phyloP scores from a whole-genome alignment of 208 protist species.

The Leishmania major region DNA sequence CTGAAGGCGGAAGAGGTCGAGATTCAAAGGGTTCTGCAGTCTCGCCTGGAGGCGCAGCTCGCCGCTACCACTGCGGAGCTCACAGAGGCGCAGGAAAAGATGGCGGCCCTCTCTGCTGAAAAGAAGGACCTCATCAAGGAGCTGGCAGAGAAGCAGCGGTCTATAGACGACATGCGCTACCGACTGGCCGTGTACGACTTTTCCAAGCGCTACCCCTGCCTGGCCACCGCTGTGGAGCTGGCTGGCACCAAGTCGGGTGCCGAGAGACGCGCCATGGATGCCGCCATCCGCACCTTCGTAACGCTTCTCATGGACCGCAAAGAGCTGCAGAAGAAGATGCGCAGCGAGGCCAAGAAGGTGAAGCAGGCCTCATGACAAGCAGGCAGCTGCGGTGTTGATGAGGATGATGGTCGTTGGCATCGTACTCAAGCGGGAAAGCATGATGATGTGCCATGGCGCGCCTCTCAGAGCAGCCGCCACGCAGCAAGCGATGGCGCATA shows the following conservation, averaged over 20 bases:
- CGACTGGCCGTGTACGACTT: conserved; percentile 68
- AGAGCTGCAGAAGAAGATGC: conserved; percentile 62
- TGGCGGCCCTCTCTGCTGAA: conserved; percentile 20
- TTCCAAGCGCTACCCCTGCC: conserved; percentile 49
- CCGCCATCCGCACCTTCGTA: conserved; percentile 51
- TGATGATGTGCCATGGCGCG: background rate
- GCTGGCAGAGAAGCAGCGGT: conserved; percentile 37
- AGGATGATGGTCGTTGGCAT: background rate
- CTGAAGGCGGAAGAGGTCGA: conserved; percentile 75
- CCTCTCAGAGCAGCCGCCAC: background rate
- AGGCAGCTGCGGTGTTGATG: background rate
- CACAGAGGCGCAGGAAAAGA: conserved; percentile 12
- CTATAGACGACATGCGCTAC: conserved; percentile 75
- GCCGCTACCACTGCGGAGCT: conserved; percentile 24
- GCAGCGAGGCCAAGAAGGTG: conserved; percentile 36
- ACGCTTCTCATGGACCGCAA: conserved; percentile 60
- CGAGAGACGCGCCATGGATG: conserved; percentile 60
- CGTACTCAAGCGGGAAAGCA: background rate
- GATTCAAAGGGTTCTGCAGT: conserved; percentile 52
- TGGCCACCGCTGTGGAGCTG: conserved; percentile 54
- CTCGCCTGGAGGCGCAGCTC: conserved; percentile 38
- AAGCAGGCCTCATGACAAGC: conserved; percentile 6
- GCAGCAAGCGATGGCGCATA: background rate
- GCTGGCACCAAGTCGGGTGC: conserved; percentile 48
- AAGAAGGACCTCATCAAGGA: conserved; percentile 34